These are phyloP conservation scores for Chamaenerion angustifolium DNA, from an alignment of 345 rosid genomes.

Conservation along the genomic window DNA sequence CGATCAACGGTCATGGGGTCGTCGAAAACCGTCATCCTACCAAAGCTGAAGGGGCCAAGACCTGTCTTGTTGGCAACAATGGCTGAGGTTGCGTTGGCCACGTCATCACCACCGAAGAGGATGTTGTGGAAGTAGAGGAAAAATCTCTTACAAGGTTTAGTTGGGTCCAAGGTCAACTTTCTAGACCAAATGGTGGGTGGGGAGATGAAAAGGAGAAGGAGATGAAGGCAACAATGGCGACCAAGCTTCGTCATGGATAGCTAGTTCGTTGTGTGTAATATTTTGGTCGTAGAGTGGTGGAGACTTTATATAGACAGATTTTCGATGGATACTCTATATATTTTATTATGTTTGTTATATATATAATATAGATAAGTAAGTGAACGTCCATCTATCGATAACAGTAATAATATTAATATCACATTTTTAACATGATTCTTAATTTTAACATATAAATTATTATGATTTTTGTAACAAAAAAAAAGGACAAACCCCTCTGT, in stretches of 20 bases:
- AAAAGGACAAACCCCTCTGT: no score
- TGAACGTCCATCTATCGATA: no score
- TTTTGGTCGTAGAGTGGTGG: no score
- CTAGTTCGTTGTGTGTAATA: not conserved
- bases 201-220: slow-evolving; percentile 14
- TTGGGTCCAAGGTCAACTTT: slow-evolving; percentile 3
- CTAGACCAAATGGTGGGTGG: slow-evolving; percentile 12
- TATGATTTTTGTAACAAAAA: no score
- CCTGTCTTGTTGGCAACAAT: slow-evolving; percentile 27
- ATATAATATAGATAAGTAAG: no score
- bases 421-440: no score
- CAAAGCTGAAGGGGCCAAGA: slow-evolving; percentile 21
- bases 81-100: slow-evolving; percentile 27
- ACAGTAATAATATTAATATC: no score
- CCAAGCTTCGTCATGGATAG: not conserved
- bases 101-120: slow-evolving; percentile 34
- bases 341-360: no score
- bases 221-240: not conserved
- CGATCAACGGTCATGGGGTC: slow-evolving; percentile 42
- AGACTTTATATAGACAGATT: not conserved
- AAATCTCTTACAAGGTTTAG: slow-evolving; percentile 39
- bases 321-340: no score
- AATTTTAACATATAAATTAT: no score
- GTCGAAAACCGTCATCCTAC: slow-evolving; percentile 32
- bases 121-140: slow-evolving; percentile 36